Base-by-base conservation (phyloP, 1,284 basidiomycete genomes). In the Hortiboletus rubellus region DNA sequence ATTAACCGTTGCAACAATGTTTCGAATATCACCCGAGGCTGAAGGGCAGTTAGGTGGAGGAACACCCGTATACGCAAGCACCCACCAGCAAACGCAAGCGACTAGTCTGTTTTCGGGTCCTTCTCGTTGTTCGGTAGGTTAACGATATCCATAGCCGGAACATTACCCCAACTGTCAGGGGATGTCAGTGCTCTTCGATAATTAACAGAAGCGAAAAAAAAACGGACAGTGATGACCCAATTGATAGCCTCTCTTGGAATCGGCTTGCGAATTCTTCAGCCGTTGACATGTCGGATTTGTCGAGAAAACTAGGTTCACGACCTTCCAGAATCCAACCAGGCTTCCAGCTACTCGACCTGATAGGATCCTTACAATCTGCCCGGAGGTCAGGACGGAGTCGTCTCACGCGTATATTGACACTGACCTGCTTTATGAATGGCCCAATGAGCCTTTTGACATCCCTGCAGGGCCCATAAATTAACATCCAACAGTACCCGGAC, bases 71-170 rank as follows among this genome's bases (percentile, higher is more conserved):
- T 9, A 17, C 15, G 8, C 30, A 37, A 40, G 22, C 12, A 46
- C 68, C 60, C 48, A 45, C 78, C 79, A 3, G 64, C 66, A 36
- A 76, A 79, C 17, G 73, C 65, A 17, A 58, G 45, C 0, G 78
- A 74, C 6, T 79, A 61, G 31, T 60, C 51, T 55, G 70, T 75
- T 43, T 74, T 57, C 18, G 60, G 72, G 22, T 69, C 56, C 4
- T 55, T 66, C 14, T 79, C 58, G 7, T 78, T 67, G 43, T 78
- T 67, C 10, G 73, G 63, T 27, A 80, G 60, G 57, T 79, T 77
- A 7, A 78, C 71, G 12, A 79, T 74, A 12, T 78, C 78, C 75
- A 61, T 58, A 5, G 68, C 68, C 1, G 68, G 65, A 22, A 67
- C 47, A 33, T 66, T 70, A 2, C 66, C 68, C 50, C 48, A 65